Evolutionary conservation across 805 yeast species (phyloP), one percentile per base, ranked within the genome.

Genomic region (Zygosaccharomyces pseudorouxii): DNA sequence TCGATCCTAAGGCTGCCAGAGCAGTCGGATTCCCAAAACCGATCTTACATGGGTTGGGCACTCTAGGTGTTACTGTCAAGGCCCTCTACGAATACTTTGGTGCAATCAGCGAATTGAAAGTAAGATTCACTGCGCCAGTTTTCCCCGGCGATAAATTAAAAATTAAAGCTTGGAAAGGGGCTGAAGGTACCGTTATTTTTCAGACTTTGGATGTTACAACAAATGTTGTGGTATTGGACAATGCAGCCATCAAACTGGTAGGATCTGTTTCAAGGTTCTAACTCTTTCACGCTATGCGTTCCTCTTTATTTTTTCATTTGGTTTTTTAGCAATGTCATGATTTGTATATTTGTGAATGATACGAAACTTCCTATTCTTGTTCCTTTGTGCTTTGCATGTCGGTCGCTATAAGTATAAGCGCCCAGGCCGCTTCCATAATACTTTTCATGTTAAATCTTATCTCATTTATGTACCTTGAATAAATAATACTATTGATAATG

Each of bases 111-210:
- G 96, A 89, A 73, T 77, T 89, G 66, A 92, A 92, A 74, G 93
- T 80, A 12, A 82, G 98, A 65, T 92, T 92, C 69, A 79, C 95
- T 18, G 89, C 89, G 60, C 83, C 86, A 59, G 97, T 92, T 20
- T 90, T 80, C 79, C 97, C 97, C 7, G 99, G 98, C 56, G 97
- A 92, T 70, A 82, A 86, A 12, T 75, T 92, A 66, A 78, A 77
- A 58, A 80, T 92, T 25, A 71, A 71, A 46, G 95, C 95, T 27
- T 92, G 99, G 99, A 86, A 82, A 67, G 76, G 79, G 46, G 84
- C 85, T 48, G 65, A 69, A 55, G 82, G 79, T 54, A 63, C 74
- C 42, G 83, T 89, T 44, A 73, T 80, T 50, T 92, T 90, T 81
- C 95, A 86, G 70, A 81, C 95, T 9, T 79, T 80, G 65, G 87